phyloP scores from a whole-genome alignment of 768 basidiomycete species.

The Leccinum subgranulosum region DNA sequence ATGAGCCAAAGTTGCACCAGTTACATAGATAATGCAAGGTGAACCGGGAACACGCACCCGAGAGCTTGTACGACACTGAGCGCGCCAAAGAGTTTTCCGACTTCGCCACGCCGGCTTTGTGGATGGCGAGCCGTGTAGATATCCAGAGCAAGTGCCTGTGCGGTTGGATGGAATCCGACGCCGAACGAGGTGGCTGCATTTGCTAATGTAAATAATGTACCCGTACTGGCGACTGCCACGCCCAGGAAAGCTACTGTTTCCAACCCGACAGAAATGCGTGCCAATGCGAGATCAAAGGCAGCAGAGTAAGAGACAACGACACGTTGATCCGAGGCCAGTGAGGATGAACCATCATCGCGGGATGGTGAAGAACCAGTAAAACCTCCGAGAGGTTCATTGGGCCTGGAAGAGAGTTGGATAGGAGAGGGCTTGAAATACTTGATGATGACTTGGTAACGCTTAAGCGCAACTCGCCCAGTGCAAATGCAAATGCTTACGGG shows the following conservation, averaged over 20 bases:
- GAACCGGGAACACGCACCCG: conserved; percentile 37
- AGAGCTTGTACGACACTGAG: conserved; percentile 72
- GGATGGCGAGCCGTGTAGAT: conserved; percentile 55
- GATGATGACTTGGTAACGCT: conserved; percentile 44
- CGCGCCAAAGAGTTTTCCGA: conserved; percentile 77
- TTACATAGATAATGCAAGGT: no score
- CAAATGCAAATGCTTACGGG: conserved; percentile 42
- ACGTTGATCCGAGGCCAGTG: background rate
- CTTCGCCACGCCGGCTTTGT: conserved; percentile 42
- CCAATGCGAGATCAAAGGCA: conserved; percentile 67
- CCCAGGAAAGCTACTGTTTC: conserved; percentile 50
- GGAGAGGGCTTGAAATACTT: conserved; percentile 47
- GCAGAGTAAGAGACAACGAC: conserved; percentile 36
- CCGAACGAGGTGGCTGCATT: conserved; percentile 55
- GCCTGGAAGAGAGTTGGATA: conserved; percentile 11
- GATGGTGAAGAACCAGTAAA: background rate
- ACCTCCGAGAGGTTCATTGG: conserved; percentile 18
- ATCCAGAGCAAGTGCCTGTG: conserved; percentile 70
- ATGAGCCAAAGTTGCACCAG: background rate
- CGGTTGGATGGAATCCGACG: conserved; percentile 60
- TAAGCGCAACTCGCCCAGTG: background rate
- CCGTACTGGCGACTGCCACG: conserved; percentile 46
- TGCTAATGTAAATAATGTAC: conserved; percentile 49
- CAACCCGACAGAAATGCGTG: conserved; percentile 57
- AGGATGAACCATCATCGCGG: background rate